These are phyloP conservation scores for Leccinum broughii DNA, from an alignment of 768 basidiomycete genomes.

Conservation along the genomic window DNA sequence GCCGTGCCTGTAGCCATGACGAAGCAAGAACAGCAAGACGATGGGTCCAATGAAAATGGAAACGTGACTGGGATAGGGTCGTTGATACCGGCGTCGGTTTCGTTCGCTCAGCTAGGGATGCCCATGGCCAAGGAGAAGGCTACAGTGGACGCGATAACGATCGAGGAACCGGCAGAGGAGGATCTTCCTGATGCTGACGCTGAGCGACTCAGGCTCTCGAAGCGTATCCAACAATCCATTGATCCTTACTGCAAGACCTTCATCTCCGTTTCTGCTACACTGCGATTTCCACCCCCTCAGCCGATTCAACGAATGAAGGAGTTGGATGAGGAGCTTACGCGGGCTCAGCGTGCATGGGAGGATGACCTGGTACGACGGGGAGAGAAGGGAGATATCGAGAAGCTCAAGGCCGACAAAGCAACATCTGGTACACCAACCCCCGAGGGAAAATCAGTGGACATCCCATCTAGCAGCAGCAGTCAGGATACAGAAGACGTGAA, in stretches of 20 bases:
- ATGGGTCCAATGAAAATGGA: slow-evolving; percentile 25
- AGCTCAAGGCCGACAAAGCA: slow-evolving; percentile 16
- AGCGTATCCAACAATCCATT: slow-evolving; percentile 78
- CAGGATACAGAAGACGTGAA: slow-evolving; percentile 52
- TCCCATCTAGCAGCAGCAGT: slow-evolving; percentile 8
- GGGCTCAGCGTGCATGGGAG: slow-evolving; percentile 77
- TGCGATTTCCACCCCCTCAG: slow-evolving; percentile 91
- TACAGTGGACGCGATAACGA: slow-evolving; percentile 8
- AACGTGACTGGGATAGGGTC: slow-evolving; percentile 13
- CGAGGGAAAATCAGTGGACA: slow-evolving; percentile 22
- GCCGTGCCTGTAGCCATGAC: slow-evolving; percentile 53
- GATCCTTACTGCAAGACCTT: slow-evolving; percentile 83
- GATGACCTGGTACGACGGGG: slow-evolving; percentile 82
- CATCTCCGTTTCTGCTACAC: slow-evolving; percentile 90
- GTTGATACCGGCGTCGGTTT: slow-evolving; percentile 25
- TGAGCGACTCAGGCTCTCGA: slow-evolving; percentile 66
- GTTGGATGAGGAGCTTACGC: slow-evolving; percentile 74
- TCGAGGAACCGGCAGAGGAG: slow-evolving; percentile 38
- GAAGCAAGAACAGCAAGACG: slow-evolving; percentile 28
- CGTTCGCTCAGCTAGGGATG: slow-evolving; percentile 23
- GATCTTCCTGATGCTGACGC: slow-evolving; percentile 71
- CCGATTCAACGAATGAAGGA: slow-evolving; percentile 87
- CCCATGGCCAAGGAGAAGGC: slow-evolving; percentile 20
- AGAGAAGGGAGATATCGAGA: slow-evolving; percentile 47
- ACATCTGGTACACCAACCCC: slow-evolving; percentile 32